Percentiles rank a stretch among this genome's conserved stretches.
phyloP scores from a whole-genome alignment of 805 yeast genomes.

The Candida orba region DNA sequence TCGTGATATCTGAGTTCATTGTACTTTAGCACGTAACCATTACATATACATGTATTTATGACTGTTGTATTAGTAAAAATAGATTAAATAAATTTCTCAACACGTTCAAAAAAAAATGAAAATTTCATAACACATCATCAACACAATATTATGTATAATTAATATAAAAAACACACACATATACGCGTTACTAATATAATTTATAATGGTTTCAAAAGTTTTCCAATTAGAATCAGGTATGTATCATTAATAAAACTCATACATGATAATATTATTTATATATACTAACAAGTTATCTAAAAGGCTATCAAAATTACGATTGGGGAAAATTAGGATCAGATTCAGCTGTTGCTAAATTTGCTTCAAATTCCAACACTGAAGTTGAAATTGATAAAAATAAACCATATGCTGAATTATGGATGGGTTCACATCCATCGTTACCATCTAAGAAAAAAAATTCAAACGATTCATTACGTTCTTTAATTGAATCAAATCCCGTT shows the following conservation, averaged over 20 bases:
- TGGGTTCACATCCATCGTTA: slow-evolving; percentile 96
- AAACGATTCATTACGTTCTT: slow-evolving; percentile 57
- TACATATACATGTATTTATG: no score
- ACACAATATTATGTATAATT: no score
- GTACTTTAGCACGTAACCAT: no score
- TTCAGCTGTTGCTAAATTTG: slow-evolving; percentile 87
- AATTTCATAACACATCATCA: no score
- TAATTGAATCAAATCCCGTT: slow-evolving; percentile 54
- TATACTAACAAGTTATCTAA: background rate
- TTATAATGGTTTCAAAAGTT: slow-evolving; percentile 27
- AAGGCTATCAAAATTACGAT: slow-evolving; percentile 72
- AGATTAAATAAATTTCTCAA: background rate
- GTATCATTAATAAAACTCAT: no score
- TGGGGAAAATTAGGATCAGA: slow-evolving; percentile 83
- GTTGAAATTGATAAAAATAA: slow-evolving; percentile 58
- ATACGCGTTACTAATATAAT: background rate
- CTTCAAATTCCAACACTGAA: slow-evolving; percentile 57
- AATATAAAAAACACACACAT: background rate
- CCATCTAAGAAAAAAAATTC: slow-evolving; percentile 55
- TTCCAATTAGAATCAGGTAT: slow-evolving; percentile 36
- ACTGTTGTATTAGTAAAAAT: no score
- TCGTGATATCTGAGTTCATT: slow-evolving; percentile 33
- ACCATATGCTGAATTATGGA: slow-evolving; percentile 98
- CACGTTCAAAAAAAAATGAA: background rate
- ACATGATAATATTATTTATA: no score